Base-by-base conservation (phyloP, 176 grass and related monocot genomes). In the Chrysopogon serrulatus region DNA sequence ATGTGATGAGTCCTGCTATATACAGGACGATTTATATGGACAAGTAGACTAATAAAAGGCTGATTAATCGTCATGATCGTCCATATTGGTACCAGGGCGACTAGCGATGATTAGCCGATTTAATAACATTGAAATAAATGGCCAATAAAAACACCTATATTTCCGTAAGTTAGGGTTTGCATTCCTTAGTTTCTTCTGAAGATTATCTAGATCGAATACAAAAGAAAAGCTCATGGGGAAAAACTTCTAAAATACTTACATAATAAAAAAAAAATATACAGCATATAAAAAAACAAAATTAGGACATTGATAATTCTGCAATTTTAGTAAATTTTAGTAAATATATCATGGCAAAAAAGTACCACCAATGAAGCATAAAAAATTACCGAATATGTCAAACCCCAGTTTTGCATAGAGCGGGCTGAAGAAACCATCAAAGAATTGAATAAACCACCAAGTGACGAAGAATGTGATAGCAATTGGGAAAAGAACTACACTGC, bases 381-480 rank as follows among this genome's bases (percentile, higher is more conserved):
- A 71, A 62, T 94, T 92, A 99, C 96, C 96, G 68, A 99, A 99
- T 85, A 99, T 92, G 88, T 99, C 53, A 77, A 99, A 30, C 12
- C 96, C 91, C 86, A 99, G 78, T 86, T 99, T 90, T 37, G 80
- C 89, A 81, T 96, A 99, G 62, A 99, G 56, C 87, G 96, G 96
- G 72, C 96, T 99, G 79, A 99, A 99, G 76, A 96, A 99, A 5
- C 97, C 91, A 84, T 99, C 97, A 68, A 99, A 78, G 88, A 99
- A 99, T 68, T 96, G 93, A 88, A 99, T 92, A 85, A 99, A 99
- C 97, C 97, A 99, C 97, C 90, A 99, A 36, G 97, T 99, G 60
- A 99, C 73, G 86, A 96, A 99, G 86, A 99, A 99, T 6, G 97
- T 99, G 73, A 99, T 23, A 48, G 97, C 97, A 65, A 99, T 92